Evolutionary conservation across 257 asterid species (phyloP), one percentile per base, ranked within the genome.

Genomic region (Solanum ossicruentum): DNA sequence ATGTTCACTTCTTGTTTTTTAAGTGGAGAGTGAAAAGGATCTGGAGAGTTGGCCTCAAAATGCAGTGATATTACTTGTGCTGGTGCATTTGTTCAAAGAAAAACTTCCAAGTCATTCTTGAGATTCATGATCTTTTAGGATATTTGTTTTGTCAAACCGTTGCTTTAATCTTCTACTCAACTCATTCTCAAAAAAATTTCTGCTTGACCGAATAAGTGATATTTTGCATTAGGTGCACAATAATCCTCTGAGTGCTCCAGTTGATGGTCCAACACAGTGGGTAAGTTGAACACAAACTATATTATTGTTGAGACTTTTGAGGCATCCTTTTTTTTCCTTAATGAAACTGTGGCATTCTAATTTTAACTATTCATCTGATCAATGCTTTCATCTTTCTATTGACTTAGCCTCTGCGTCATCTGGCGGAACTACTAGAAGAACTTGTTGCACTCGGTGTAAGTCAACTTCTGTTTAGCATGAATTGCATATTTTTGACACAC

Each of bases 201-300:
- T 84, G 21, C 70, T 15, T 2, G 0, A 78, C 49, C 28, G 63
- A 78, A 52, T 55, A 28, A 15, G 65, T 52, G 17, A 28, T 8
- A 5, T 78, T 26, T 78, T 78, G 17, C 28, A 26, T 45, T 84
- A 96, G 99, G 98, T 96, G 89, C 99, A 96, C 85, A 93, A 95
- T 89, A 92, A 93, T 86, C 98, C 98, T 7, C 84, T 91, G 89
- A 91, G 88, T 56, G 99, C 99, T 88, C 98, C 97, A 36, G 99
- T 96, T 81, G 99, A 96, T 92, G 99, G 98, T 84, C 98, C 98
- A 87, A 96, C 99, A 84, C 99, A 95, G 85, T 96, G 98, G 98
- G 99, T 96, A 87, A 90, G 92, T 84, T 84, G 82, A 28, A 54
- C 43, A n/a, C 49, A 52, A 78, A 78, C 49, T 23, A 52, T 17